These are phyloP conservation scores for Podospora australis DNA, from an alignment of 495 filamentous ascomycete genomes.

Conservation along the genomic window DNA sequence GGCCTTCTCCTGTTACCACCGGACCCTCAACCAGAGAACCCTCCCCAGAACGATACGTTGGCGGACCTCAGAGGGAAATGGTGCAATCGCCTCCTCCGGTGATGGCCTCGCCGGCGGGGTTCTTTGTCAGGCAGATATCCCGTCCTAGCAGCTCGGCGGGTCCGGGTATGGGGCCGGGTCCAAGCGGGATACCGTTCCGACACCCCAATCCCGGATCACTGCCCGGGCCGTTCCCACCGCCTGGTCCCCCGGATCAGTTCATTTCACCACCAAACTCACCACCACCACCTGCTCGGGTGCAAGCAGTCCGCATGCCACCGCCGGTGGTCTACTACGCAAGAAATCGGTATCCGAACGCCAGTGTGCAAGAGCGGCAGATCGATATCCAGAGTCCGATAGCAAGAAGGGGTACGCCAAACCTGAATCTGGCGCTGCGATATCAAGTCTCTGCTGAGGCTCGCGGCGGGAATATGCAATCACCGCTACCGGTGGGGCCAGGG, in stretches of 20 bases:
- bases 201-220: neutral
- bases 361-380: neutral
- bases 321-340: neutral
- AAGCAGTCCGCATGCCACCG: neutral
- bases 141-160: no score
- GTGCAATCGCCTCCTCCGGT: no score
- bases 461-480: neutral
- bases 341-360: neutral
- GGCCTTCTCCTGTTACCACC: neutral
- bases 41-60: neutral
- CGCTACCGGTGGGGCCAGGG: neutral
- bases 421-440: neutral
- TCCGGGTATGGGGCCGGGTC: no score
- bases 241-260: neutral
- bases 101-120: neutral
- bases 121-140: neutral
- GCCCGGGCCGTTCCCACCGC: neutral
- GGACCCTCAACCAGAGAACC: neutral
- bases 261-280: neutral
- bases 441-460: neutral
- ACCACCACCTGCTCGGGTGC: neutral
- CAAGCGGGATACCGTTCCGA: no score
- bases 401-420: neutral
- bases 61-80: no score
- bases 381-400: neutral